Evolutionary conservation across 106 monocot species (phyloP).

Genomic region (Dactylorhiza incarnata): DNA sequence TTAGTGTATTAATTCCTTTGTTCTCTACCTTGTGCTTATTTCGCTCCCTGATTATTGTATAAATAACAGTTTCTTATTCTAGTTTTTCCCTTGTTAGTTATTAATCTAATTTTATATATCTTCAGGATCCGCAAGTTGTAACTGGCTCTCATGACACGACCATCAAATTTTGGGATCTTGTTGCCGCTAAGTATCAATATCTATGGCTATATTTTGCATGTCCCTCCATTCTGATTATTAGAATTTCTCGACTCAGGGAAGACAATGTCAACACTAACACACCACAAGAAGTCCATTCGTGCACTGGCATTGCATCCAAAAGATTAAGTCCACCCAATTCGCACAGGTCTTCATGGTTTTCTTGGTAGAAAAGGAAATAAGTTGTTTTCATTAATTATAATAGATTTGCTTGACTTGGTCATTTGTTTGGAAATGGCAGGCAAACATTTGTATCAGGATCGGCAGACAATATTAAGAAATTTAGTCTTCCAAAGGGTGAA

Average conservation of each 20-base stretch:
- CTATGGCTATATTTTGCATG: neutral
- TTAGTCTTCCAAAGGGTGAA: conserved; percentile 90
- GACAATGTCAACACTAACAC: conserved; percentile 84
- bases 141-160: conserved; percentile 98
- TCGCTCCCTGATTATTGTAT: no score
- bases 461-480: conserved; percentile 96
- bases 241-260: conserved; percentile 54
- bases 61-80: no score
- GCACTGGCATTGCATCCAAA: conserved; percentile 86
- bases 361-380: neutral
- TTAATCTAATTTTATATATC: conserved; percentile 1
- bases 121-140: conserved; percentile 98
- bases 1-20: no score
- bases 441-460: conserved; percentile 90
- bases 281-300: conserved; percentile 97
- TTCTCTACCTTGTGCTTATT: no score
- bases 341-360: neutral
- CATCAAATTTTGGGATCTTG: conserved; percentile 98
- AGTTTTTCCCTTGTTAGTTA: neutral
- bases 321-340: conserved; percentile 42
- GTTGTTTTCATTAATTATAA: neutral
- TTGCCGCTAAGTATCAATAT: conserved; percentile 56
- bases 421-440: conserved; percentile 20
- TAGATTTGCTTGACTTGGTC: neutral
- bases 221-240: neutral